Conservation (phyloP, 176 grass and related monocot genomes). For the Avena insularis region DNA sequence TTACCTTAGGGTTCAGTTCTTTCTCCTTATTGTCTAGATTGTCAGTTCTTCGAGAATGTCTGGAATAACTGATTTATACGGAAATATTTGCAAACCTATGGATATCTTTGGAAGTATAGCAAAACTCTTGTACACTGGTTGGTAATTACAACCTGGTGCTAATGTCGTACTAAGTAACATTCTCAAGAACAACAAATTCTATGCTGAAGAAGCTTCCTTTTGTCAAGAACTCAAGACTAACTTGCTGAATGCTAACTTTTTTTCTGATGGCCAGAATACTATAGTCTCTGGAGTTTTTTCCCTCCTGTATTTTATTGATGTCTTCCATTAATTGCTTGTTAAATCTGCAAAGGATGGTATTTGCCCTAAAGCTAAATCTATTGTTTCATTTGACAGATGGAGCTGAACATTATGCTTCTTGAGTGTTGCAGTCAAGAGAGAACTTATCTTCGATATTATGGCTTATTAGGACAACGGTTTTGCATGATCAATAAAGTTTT, state of each 20-base stretch:
- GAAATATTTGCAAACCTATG: not conserved
- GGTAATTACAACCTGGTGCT: not conserved
- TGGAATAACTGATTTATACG: not conserved
- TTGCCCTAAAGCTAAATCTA: not conserved
- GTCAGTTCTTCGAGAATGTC: not conserved
- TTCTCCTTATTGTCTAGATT: not conserved
- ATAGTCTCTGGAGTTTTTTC: not conserved
- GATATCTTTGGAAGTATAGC: not conserved
- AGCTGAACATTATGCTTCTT: conserved; percentile 92
- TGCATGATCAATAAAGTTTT: conserved; percentile 96
- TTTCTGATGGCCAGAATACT: not conserved
- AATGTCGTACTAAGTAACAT: not conserved
- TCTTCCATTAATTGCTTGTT: conserved; percentile 24
- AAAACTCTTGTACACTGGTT: not conserved
- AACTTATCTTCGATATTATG: conserved; percentile 92
- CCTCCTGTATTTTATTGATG: not conserved
- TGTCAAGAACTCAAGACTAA: not conserved
- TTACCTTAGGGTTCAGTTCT: not conserved
- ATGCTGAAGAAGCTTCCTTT: not conserved
- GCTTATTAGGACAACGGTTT: conserved; percentile 86
- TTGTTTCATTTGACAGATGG: conserved; percentile 67
- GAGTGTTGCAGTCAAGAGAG: conserved; percentile 98
- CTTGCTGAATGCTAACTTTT: not conserved
- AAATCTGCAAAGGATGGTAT: not conserved
- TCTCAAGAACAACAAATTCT: not conserved